Conservation (phyloP, 1,284 basidiomycete species). For the Ceratobasidium sp. region DNA sequence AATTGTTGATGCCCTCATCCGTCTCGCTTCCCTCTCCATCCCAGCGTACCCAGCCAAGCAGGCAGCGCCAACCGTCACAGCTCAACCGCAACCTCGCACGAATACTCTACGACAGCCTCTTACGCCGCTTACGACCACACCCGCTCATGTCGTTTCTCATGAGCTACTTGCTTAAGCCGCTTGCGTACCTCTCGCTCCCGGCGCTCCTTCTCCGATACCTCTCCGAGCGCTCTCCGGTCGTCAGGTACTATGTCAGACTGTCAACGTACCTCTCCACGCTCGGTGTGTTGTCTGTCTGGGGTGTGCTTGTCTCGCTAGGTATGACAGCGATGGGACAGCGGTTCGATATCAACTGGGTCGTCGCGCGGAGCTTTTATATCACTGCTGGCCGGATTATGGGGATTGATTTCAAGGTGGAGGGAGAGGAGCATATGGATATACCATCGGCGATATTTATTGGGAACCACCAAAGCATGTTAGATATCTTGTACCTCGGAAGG, state of each 20-base stretch:
- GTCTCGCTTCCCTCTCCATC: constrained; percentile 36
- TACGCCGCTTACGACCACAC: not conserved
- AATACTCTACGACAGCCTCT: not conserved
- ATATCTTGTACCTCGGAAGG: constrained; percentile 86
- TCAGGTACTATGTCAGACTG: constrained; percentile 78
- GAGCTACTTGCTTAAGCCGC: constrained; percentile 66
- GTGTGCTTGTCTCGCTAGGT: constrained; percentile 75
- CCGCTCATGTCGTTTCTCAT: constrained; percentile 67
- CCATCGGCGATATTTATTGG: constrained; percentile 81
- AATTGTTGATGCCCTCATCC: constrained; percentile 21
- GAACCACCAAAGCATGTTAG: constrained; percentile 96
- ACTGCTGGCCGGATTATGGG: constrained; percentile 75
- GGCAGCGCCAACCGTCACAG: constrained; percentile 2
- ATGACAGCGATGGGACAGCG: constrained; percentile 78
- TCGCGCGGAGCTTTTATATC: constrained; percentile 87
- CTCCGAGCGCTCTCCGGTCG: constrained; percentile 64
- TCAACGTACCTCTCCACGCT: constrained; percentile 80
- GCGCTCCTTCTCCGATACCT: constrained; percentile 69
- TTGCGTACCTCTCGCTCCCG: constrained; percentile 78
- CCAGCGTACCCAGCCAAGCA: constrained; percentile 8
- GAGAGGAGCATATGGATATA: constrained; percentile 78
- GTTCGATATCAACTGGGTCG: constrained; percentile 86
- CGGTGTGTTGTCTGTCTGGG: constrained; percentile 79
- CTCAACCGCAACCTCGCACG: constrained; percentile 25
- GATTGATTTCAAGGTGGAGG: constrained; percentile 82